Evolutionary conservation across 768 basidiomycete species (phyloP).

Genomic region (Phanerochaete sordida): DNA sequence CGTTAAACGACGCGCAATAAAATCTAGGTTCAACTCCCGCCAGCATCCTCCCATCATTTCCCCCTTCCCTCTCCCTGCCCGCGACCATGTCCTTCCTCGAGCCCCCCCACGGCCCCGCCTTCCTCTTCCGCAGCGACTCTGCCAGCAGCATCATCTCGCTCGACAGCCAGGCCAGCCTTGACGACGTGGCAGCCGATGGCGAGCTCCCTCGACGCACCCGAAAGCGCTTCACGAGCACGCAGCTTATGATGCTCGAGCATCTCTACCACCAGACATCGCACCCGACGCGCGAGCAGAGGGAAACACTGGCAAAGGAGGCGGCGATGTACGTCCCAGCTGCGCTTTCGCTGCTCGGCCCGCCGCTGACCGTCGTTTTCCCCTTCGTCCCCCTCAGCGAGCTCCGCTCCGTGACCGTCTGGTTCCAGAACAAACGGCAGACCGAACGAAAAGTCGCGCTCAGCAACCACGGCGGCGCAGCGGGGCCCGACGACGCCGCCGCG

Average conservation of each 20-base stretch:
- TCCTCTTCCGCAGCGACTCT: constrained; percentile 54
- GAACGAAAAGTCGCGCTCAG: constrained; percentile 27
- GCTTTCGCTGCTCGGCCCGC: constrained; percentile 1
- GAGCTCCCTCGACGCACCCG: constrained; percentile 45
- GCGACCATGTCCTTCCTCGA: background rate
- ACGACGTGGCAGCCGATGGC: constrained; percentile 15
- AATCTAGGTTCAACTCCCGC: constrained; percentile 6
- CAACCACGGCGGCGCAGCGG: background rate
- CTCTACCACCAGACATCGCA: constrained; percentile 71
- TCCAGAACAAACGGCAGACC: constrained; percentile 34
- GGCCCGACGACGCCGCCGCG: background rate
- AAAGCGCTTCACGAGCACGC: constrained; percentile 64
- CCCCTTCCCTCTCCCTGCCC: background rate
- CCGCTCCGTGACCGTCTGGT: constrained; percentile 34
- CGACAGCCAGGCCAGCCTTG: constrained; percentile 29
- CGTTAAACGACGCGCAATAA: constrained; percentile 5
- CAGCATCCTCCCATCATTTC: constrained; percentile 2
- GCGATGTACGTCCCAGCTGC: constrained; percentile 50
- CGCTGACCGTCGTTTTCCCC: background rate
- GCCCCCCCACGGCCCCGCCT: background rate
- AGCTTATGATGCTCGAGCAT: constrained; percentile 70
- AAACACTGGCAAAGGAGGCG: constrained; percentile 54
- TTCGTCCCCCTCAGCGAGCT: constrained; percentile 12
- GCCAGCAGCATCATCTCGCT: constrained; percentile 54
- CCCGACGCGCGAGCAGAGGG: constrained; percentile 72